These are phyloP conservation scores for Galium porrigens DNA, from an alignment of 305 asterid species.

Conservation along the genomic window DNA sequence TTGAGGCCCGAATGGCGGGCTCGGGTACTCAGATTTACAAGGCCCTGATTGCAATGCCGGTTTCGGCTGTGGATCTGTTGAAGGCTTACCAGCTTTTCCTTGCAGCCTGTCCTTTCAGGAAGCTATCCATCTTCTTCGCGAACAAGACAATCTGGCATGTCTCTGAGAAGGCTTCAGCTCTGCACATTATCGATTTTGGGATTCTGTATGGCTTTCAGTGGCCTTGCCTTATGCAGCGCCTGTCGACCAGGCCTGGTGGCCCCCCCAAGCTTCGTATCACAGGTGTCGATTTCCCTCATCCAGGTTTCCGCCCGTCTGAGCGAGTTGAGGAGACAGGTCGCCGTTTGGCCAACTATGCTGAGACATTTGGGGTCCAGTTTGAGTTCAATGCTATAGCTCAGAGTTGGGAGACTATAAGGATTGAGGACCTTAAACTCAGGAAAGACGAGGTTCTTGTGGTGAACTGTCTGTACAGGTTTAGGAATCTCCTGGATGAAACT, in stretches of 20 bases:
- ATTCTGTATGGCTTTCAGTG: constrained; percentile 74
- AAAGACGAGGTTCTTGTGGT: constrained; percentile 57
- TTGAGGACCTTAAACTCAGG: constrained; percentile 51
- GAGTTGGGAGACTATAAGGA: constrained; percentile 70
- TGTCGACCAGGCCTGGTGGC: constrained; percentile 53
- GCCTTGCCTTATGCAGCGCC: constrained; percentile 68
- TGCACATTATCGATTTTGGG: constrained; percentile 84
- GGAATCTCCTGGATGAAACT: constrained; percentile 71
- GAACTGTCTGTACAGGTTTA: constrained; percentile 39
- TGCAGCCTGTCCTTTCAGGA: constrained; percentile 72
- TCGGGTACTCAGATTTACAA: constrained; percentile 57
- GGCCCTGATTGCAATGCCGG: constrained; percentile 35
- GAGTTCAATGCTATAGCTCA: constrained; percentile 73
- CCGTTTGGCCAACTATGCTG: constrained; percentile 56
- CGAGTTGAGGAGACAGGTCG: constrained; percentile 78
- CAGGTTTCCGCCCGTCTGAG: constrained; percentile 70
- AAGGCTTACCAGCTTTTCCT: constrained; percentile 75
- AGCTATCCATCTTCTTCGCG: constrained; percentile 54
- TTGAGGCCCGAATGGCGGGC: constrained; percentile 94
- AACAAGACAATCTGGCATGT: constrained; percentile 50
- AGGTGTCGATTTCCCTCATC: constrained; percentile 69
- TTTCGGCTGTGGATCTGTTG: constrained; percentile 55
- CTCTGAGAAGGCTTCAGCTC: constrained; percentile 34
- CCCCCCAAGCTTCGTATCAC: constrained; percentile 72
- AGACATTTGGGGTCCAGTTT: constrained; percentile 53